Evolutionary conservation across 306 rosid species (phyloP).

Genomic region (Quercus gilva): DNA sequence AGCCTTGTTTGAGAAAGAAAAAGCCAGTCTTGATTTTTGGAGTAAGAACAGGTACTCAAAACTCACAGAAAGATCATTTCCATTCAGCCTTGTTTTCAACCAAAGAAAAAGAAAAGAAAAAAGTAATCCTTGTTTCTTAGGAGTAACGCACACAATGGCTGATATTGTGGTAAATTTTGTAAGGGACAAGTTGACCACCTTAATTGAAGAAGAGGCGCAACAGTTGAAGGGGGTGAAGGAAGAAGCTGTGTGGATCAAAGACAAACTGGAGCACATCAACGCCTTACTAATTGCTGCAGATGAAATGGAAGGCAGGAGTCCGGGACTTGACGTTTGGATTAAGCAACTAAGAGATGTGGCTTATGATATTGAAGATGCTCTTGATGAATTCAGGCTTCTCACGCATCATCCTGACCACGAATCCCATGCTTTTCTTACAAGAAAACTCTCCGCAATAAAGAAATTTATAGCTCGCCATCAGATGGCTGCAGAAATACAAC

Average conservation of each 20-base stretch:
- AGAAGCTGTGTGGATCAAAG: slow-evolving; percentile 37
- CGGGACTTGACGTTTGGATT: slow-evolving; percentile 44
- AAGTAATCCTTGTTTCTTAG: not conserved
- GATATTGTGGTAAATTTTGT: slow-evolving; percentile 49
- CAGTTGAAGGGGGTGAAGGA: slow-evolving; percentile 38
- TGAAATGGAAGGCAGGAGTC: slow-evolving; percentile 30
- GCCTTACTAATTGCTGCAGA: slow-evolving; percentile 39
- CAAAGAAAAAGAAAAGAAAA: not conserved
- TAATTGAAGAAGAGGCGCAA: slow-evolving; percentile 41
- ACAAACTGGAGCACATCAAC: slow-evolving; percentile 36
- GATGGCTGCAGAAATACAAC: slow-evolving; percentile 31
- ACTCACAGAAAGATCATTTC: no score
- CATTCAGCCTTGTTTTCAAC: not conserved
- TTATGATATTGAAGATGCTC: slow-evolving; percentile 49
- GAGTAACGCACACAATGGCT: slow-evolving; percentile 31
- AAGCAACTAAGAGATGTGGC: slow-evolving; percentile 43
- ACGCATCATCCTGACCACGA: slow-evolving; percentile 15
- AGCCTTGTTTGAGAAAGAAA: no score
- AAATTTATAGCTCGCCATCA: slow-evolving; percentile 25
- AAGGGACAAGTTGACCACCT: slow-evolving; percentile 30
- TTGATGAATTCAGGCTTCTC: slow-evolving; percentile 41
- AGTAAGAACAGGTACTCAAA: no score
- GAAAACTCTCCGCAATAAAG: not conserved
- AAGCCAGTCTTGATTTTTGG: no score
- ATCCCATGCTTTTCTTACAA: not conserved